A percentile compares a stretch with the other conserved stretches of the same genome.
Evolutionary conservation across 257 asterid species (phyloP).

Genomic region (Jaltomata sinuosa): DNA sequence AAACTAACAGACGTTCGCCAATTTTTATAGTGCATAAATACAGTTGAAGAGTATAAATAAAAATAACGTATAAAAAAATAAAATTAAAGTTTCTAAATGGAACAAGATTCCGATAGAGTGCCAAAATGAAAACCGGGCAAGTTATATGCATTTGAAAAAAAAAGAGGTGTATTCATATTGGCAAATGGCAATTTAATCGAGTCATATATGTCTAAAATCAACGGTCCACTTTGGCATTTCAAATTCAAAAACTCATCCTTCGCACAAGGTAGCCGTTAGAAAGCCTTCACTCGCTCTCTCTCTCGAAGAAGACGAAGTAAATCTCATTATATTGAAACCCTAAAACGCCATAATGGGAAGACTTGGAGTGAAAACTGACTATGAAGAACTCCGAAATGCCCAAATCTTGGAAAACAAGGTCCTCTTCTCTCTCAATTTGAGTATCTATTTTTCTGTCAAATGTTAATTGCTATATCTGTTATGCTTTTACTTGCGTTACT

Average conservation of each 20-base stretch:
- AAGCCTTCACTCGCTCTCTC: neutral
- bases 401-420: slow-evolving; percentile 27
- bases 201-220: neutral
- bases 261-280: neutral
- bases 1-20: too few relatives aligned
- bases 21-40: too few relatives aligned
- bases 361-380: slow-evolving; percentile 36
- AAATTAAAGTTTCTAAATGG: too few relatives aligned
- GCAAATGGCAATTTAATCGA: neutral
- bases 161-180: neutral
- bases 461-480: neutral
- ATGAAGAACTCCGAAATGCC: slow-evolving; percentile 50
- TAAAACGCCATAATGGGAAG: slow-evolving; percentile 32
- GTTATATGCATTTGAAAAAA: too few relatives aligned
- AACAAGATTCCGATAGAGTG: too few relatives aligned
- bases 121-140: too few relatives aligned
- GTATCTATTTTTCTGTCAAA: neutral
- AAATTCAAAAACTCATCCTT: neutral
- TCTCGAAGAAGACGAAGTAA: neutral
- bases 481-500: too few relatives aligned
- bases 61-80: too few relatives aligned
- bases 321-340: neutral
- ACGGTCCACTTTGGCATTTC: neutral
- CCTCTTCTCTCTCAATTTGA: neutral
- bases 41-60: too few relatives aligned